Evolutionary conservation across 2,329 filamentous ascomycete genomes (phyloP), one percentile per base, ranked within the genome.

Genomic region (Pezicula radicicola): DNA sequence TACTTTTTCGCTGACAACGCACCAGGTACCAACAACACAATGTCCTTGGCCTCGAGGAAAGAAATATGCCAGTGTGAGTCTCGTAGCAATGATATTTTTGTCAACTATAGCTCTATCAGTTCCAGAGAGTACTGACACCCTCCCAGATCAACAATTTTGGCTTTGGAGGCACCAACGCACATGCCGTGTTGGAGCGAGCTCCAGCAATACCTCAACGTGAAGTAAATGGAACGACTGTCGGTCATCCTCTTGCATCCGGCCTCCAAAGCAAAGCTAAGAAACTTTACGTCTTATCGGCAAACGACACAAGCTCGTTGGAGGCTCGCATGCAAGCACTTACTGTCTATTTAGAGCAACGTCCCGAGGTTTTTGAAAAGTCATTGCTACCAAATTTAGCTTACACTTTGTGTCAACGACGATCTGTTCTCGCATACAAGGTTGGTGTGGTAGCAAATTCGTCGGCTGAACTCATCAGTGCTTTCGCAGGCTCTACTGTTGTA

Each of bases 31-130:
- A 1, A 58, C 33, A 16, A 46, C 48, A 6, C 57, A 58, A 43
- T 39, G 55, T 5, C 60, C 61, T 6, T 66, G 62, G 62, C 61
- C 62, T 13, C 39, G 53, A 28, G 54, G 49, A 41, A 79, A 79
- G 68, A 74, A 73, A 55, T 76, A 73, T 57, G 71, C 77, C 53
- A 78, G 75, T 55, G 50, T 68, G 21, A 21, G 21, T 21, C 21
- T 21, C 21, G 5, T 21, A 21, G 21, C 21, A 3, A 21, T 21
- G 21, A 3, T 21, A 3, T 5, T 21, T 21, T 21, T 21, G 21
- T 5, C 21, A 21, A 5, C 5, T 21, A 5, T 21, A 5, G 21
- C 21, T 21, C 5, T 5, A 5, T 21, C 3, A 21, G 5, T 21
- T 21, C 21, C 3, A 21, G 3, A 21, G 3, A 21, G 21, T 21